Evolutionary conservation across 345 rosid genomes (phyloP).

Genomic region (Sisymbrium altissimum): DNA sequence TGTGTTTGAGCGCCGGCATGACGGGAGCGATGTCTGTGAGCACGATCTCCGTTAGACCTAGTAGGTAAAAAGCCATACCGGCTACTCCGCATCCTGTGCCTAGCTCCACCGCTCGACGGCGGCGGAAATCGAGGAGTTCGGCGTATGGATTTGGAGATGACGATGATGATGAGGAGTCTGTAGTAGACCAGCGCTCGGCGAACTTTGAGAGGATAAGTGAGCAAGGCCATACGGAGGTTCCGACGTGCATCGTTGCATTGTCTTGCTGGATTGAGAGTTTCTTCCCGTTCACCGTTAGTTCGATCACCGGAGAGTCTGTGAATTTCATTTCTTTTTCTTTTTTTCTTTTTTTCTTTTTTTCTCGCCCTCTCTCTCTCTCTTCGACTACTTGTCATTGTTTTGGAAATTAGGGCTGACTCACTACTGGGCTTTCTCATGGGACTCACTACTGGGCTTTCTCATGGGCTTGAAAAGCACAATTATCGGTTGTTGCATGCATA

Average conservation of each 20-base stretch:
- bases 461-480: not conserved
- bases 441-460: conserved; percentile 7
- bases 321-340: conserved; percentile 58
- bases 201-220: conserved; percentile 87
- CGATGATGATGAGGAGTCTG: too few species aligned
- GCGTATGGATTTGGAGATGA: conserved; percentile 56
- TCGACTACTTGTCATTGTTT: too few species aligned
- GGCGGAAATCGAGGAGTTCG: conserved; percentile 59
- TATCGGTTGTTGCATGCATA: too few species aligned
- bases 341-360: not conserved
- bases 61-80: conserved; percentile 77
- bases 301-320: conserved; percentile 85
- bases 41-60: conserved; percentile 69
- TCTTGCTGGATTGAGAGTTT: conserved; percentile 73
- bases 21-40: conserved; percentile 87
- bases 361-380: not conserved
- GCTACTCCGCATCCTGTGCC: conserved; percentile 92
- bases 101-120: conserved; percentile 68
- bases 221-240: conserved; percentile 94
- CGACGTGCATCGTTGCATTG: conserved; percentile 86
- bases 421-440: not conserved
- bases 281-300: conserved; percentile 57
- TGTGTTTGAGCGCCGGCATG: conserved; percentile 90
- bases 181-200: conserved; percentile 92
- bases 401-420: conserved; percentile 9